Base-by-base conservation (phyloP, 371 early-diverging fungal genomes). In the Agmasoma carcini region DNA sequence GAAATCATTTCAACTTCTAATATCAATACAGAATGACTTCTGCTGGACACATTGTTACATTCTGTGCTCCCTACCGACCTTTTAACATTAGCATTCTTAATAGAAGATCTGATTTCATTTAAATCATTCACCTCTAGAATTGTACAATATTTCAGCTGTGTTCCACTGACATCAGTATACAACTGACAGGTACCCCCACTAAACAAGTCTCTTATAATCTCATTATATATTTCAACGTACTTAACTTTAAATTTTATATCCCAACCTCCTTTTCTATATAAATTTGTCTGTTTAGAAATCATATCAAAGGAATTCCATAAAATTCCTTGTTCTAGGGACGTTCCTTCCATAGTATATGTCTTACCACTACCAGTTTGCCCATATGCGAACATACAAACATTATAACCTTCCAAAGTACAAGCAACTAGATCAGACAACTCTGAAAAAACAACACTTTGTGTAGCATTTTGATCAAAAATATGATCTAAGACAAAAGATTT, bases 311-410 rank as follows among this genome's bases (percentile, higher is more conserved):
- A 14, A 86, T 88, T 63, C 77, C 69, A 15, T 60, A 70, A 14
- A 0, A 65, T 29, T 19, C 71, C 66, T 23, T 83, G 85, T 53
- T 81, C 72, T 3, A 82, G 79, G 0, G 76, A 75, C 7, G 77
- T 75, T 1, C 81, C 81, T 60, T 78, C 79, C 81, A 82, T 81
- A 17, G 83, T 81, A 61, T 80, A 81, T 11, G 81, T 81, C 68
- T 97, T 98, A 40, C 99, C 99, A 66, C 85, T 83, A 0, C 95
- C 95, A 1, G 98, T 97, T 76, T 94, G 94, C 0, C 99, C 98
- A 73, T 97, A 97, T 6, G 95, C 95, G 78, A 95, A 93, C 41
- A 97, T 88, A 71, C 93, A 91, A 2, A 91, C 89, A 41, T 87
- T 87, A 69, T 87, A 95, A 1, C 96, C 96, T 70, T 94, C 93